phyloP scores from a whole-genome alignment of 768 basidiomycete species.

The Boletus sp. region DNA sequence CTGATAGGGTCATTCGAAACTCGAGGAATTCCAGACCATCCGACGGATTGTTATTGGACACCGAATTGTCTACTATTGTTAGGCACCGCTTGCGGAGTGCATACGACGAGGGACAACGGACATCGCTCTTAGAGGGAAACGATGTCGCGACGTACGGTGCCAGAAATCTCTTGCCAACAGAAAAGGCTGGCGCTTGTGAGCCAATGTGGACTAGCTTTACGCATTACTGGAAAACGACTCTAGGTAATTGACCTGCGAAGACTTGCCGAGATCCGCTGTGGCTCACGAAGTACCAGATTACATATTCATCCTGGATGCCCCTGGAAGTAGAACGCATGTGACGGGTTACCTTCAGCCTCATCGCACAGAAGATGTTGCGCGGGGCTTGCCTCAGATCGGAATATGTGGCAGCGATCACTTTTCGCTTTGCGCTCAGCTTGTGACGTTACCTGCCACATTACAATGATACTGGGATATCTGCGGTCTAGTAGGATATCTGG shows the following conservation, averaged over 20 bases:
- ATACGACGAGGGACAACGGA: constrained; percentile 56
- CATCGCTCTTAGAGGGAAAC: constrained; percentile 11
- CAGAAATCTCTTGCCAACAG: constrained; percentile 40
- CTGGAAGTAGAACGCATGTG: constrained; percentile 35
- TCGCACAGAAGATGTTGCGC: constrained; percentile 51
- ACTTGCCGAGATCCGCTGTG: not conserved
- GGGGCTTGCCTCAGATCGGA: constrained; percentile 76
- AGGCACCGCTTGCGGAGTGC: constrained; percentile 53
- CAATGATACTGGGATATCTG: constrained; percentile 4
- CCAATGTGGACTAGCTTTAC: constrained; percentile 90
- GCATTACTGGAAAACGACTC: constrained; percentile 77
- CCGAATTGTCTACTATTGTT: constrained; percentile 51
- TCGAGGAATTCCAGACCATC: constrained; percentile 55
- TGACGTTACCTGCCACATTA: constrained; percentile 11
- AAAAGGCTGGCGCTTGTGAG: constrained; percentile 58
- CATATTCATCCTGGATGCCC: constrained; percentile 70
- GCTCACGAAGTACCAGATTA: constrained; percentile 60
- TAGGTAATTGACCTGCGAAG: constrained; percentile 49
- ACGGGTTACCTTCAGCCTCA: constrained; percentile 63
- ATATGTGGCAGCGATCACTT: constrained; percentile 88
- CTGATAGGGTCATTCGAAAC: constrained; percentile 71
- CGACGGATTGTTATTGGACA: constrained; percentile 69
- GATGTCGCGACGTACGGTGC: constrained; percentile 48
- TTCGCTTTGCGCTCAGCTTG: constrained; percentile 68
- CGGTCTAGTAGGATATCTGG: constrained; percentile 12